Conservation (phyloP, 164 flowering plant genomes). For the Kingdonia uniflora region DNA sequence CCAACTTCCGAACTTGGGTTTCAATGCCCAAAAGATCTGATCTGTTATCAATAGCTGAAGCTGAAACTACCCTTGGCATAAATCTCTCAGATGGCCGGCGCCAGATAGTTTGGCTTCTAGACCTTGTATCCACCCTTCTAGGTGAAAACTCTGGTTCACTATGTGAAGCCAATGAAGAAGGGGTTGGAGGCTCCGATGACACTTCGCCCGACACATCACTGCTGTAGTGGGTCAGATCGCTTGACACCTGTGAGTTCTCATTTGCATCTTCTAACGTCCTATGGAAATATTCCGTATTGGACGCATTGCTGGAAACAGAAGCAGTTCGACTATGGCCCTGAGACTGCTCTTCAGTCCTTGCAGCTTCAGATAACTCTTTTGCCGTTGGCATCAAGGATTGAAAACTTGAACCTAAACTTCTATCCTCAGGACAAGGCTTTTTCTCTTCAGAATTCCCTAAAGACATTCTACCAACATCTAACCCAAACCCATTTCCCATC, state of each 20-base stretch:
- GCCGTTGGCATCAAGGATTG: slow-evolving; percentile 27
- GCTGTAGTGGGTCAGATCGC: slow-evolving; percentile 30
- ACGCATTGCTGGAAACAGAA: slow-evolving; percentile 34
- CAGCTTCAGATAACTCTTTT: slow-evolving; percentile 24
- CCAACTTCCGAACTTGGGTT: slow-evolving; percentile 47
- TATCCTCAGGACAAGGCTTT: slow-evolving; percentile 20
- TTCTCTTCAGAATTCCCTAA: slow-evolving; percentile 31
- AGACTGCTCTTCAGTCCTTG: slow-evolving; percentile 23
- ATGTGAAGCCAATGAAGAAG: slow-evolving; percentile 21
- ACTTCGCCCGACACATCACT: slow-evolving; percentile 70
- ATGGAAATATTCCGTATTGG: slow-evolving; percentile 20
- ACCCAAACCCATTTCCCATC: slow-evolving; percentile 36
- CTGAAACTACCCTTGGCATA: slow-evolving; percentile 47
- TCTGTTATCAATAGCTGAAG: slow-evolving; percentile 46
- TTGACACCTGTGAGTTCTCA: slow-evolving; percentile 28
- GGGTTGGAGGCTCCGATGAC: slow-evolving; percentile 30
- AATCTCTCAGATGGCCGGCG: slow-evolving; percentile 65
- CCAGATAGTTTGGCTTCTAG: slow-evolving; percentile 62
- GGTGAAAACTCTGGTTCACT: slow-evolving; percentile 45
- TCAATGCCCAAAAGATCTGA: slow-evolving; percentile 63
- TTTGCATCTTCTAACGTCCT: slow-evolving; percentile 25
- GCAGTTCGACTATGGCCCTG: slow-evolving; percentile 35
- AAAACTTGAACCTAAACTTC: slow-evolving; percentile 18
- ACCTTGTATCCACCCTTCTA: slow-evolving; percentile 32
- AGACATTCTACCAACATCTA: slow-evolving; percentile 37